Evolutionary conservation across 176 grass and related monocot species (phyloP).

Genomic region (Microstegium vimineum): DNA sequence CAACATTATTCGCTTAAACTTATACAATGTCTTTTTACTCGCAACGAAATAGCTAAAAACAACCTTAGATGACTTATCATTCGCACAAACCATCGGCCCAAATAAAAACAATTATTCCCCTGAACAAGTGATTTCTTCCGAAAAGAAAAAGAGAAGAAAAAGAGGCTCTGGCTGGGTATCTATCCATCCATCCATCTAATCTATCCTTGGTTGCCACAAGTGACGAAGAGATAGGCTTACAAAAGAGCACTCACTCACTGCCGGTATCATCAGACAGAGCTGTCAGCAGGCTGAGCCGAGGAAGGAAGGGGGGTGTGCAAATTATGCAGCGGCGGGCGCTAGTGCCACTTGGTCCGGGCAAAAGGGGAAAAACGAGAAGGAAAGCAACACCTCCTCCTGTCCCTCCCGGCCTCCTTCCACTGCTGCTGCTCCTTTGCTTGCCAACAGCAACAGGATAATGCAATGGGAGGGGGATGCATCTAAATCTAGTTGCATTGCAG

Average conservation of each 20-base stretch:
- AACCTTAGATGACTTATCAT: too few species aligned
- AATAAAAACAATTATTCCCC: background rate
- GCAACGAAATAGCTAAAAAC: too few species aligned
- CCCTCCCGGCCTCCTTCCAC: background rate
- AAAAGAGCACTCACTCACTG: background rate
- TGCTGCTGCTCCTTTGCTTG: too few species aligned
- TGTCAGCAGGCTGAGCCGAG: background rate
- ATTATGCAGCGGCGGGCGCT: background rate
- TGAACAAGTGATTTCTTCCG: background rate
- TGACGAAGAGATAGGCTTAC: background rate
- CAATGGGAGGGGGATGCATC: background rate
- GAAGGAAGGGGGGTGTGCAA: background rate
- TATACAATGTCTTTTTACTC: too few species aligned
- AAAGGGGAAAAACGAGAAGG: background rate
- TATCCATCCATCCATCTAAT: background rate
- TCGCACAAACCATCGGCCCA: too few species aligned
- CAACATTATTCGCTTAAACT: too few species aligned
- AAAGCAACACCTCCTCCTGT: background rate
- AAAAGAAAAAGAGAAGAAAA: background rate
- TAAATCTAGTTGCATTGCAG: conserved; percentile 18
- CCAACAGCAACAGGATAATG: background rate
- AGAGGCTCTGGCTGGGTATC: background rate
- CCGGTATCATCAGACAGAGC: background rate
- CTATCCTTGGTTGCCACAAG: background rate
- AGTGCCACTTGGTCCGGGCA: background rate